A percentile compares a stretch with the other conserved stretches of the same genome.
phyloP scores from a whole-genome alignment of 306 rosid species.

The Gynostemma pentaphyllum region DNA sequence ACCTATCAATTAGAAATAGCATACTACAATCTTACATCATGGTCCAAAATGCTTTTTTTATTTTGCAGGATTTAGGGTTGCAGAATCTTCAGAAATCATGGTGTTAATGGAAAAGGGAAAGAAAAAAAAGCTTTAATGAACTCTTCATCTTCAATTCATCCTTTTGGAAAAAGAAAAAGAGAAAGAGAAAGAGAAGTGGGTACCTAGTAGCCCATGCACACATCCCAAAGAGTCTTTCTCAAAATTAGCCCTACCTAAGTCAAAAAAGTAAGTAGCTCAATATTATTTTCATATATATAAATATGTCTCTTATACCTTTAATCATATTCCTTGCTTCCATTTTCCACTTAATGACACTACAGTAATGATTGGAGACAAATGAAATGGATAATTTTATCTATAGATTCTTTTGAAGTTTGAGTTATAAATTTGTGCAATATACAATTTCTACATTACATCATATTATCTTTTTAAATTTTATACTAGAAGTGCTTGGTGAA shows the following conservation, averaged over 20 bases:
- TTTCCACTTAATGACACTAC: no score
- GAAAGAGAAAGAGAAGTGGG: background rate
- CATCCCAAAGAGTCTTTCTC: constrained; percentile 11
- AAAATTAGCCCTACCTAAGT: background rate
- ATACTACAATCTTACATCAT: no score
- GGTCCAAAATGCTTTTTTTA: background rate
- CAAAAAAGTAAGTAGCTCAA: constrained; percentile 1
- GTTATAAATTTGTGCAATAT: no score
- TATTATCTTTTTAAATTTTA: no score
- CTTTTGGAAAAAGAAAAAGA: constrained; percentile 10
- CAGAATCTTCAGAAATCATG: background rate
- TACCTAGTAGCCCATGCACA: constrained; percentile 1
- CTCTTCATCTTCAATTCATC: background rate
- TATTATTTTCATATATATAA: background rate
- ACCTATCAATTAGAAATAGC: no score
- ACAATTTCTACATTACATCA: no score
- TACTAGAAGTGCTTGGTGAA: no score
- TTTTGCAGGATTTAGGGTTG: background rate
- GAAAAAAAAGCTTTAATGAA: background rate
- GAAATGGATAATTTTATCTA: no score
- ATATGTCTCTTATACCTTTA: background rate
- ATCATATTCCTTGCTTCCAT: constrained; percentile 8
- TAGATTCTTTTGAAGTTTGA: no score
- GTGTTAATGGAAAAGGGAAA: no score
- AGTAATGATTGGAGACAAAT: no score